Base-by-base conservation (phyloP, 2,329 filamentous ascomycete species). In the Penicillium rolfsii region DNA sequence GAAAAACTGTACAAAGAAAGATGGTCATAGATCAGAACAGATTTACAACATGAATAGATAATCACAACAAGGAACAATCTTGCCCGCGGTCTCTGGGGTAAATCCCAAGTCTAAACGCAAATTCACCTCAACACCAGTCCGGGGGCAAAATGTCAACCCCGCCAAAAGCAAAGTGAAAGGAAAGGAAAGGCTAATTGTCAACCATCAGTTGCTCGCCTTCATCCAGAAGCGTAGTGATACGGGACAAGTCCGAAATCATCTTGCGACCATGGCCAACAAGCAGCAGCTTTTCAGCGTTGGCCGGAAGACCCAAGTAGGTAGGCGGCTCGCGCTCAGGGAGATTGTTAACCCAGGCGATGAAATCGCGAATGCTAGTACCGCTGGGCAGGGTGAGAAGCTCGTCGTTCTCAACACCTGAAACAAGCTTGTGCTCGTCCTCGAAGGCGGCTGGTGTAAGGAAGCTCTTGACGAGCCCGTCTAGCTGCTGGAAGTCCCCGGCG, bases 321-420 rank as follows among this genome's bases (percentile, higher is more conserved):
- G 95, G 95, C 30, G 96, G 96, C 77, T 99, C 95, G 70, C 95
- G 88, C 83, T 99, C 95, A 0, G 95, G 95, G 63, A 99, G 82
- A 62, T 87, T 87, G 70, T 96, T 91, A 63, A 99, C 91, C 96
- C 96, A 99, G 40, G 85, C 84, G 77, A 90, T 89, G 75, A 98
- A 98, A 71, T 96, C 92, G 64, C 89, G 87, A 74, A 97, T 86
- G 52, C 87, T 88, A 1, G 93, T 97, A 45, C 91, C 89, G 48
- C 86, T 85, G 0, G 95, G 95, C 52, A 97, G 87, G 16, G 87
- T 82, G 16, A 98, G 83, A 33, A 85, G 84, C 30, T 85, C 80
- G 52, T 85, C 84, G 30, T 85, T 82, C 41, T 81, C 79, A n/a
- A 79, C 81, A 14, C 85, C 86, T 33, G 91, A 88, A 41, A 97